Percentiles rank a stretch among this genome's conserved stretches.
phyloP scores from a whole-genome alignment of 371 early-diverging fungal genomes.

The Lichtheimia ramosa region DNA sequence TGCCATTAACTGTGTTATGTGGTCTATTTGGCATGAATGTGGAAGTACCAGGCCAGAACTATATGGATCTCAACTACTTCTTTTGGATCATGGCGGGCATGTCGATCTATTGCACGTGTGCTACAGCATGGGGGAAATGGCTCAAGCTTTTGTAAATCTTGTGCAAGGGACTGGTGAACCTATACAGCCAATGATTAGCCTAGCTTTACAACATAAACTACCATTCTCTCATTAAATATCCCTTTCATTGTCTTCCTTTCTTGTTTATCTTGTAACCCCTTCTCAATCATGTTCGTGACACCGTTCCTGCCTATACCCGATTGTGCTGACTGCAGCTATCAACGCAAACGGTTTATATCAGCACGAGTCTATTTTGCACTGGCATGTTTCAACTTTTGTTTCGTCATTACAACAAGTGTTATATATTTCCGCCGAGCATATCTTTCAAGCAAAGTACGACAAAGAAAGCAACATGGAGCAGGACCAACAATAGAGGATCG shows the following conservation, averaged over 20 bases:
- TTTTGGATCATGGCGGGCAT: conserved; percentile 69
- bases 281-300: not conserved
- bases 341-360: not conserved
- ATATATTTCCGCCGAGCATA: not conserved
- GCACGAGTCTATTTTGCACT: conserved; percentile 7
- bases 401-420: conserved; percentile 3
- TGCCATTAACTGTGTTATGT: conserved; percentile 89
- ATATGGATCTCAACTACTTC: conserved; percentile 67
- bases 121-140: too few species aligned
- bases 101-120: conserved; percentile 14
- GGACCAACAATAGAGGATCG: not conserved
- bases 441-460: not conserved
- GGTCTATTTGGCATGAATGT: conserved; percentile 68
- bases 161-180: too few species aligned
- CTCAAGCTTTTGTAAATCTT: conserved; percentile 1
- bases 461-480: not conserved
- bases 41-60: conserved; percentile 63
- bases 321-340: not conserved
- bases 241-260: too few species aligned
- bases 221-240: too few species aligned
- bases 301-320: conserved; percentile 1
- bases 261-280: not conserved
- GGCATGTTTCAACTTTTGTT: conserved; percentile 6
- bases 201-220: too few species aligned
- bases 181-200: too few species aligned